phyloP scores from a whole-genome alignment of 768 basidiomycete species.

The Lentinula guzmanii region DNA sequence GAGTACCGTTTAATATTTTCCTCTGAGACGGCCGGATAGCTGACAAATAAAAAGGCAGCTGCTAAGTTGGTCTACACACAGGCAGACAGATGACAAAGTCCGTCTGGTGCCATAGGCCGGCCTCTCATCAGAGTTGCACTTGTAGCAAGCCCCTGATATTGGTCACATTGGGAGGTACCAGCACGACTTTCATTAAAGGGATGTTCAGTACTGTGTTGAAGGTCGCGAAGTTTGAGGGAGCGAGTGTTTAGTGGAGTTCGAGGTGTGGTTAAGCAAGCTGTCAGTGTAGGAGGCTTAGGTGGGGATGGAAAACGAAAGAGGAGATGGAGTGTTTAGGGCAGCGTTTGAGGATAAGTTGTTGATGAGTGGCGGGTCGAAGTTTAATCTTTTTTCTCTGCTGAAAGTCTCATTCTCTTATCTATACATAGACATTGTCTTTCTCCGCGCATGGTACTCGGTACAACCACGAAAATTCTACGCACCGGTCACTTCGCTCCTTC shows the following conservation, averaged over 20 bases:
- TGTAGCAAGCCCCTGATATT: no score
- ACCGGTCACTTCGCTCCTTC: slow-evolving; percentile 86
- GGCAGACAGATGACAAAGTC: no score
- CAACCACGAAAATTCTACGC: slow-evolving; percentile 96
- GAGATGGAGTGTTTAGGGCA: slow-evolving; percentile 92
- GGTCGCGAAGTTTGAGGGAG: slow-evolving; percentile 98
- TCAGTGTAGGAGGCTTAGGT: slow-evolving; percentile 30
- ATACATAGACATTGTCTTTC: slow-evolving; percentile 79
- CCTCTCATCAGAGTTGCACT: no score
- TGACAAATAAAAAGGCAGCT: no score
- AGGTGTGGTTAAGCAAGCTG: slow-evolving; percentile 94
- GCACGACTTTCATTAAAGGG: slow-evolving; percentile 86
- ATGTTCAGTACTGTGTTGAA: slow-evolving; percentile 98
- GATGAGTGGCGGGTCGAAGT: slow-evolving; percentile 72
- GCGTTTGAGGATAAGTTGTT: slow-evolving; percentile 98
- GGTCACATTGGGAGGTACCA: no score
- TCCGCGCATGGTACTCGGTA: slow-evolving; percentile 95
- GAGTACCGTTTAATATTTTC: no score
- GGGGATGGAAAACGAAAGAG: slow-evolving; percentile 97
- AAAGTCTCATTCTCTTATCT: not conserved
- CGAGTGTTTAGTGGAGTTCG: slow-evolving; percentile 95
- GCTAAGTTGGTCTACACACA: no score
- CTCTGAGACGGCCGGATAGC: no score
- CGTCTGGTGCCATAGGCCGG: no score
- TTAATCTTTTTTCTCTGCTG: not conserved